phyloP scores from a whole-genome alignment of 306 rosid species.

The Ceratonia siliqua region DNA sequence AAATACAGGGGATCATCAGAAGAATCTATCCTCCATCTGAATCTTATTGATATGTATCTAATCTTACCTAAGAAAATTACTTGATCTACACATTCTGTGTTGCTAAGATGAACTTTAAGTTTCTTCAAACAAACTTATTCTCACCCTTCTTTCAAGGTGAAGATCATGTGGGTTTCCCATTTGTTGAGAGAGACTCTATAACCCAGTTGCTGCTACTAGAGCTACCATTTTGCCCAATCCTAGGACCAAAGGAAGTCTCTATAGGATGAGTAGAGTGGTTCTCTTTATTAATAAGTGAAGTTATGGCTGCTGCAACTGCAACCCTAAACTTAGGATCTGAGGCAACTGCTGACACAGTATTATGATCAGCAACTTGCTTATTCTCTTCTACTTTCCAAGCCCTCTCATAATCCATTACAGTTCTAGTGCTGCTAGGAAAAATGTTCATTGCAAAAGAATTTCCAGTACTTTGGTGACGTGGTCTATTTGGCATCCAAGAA shows the following conservation, averaged over 20 bases:
- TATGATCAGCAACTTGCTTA: slow-evolving; percentile 38
- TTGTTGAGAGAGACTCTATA: slow-evolving; percentile 47
- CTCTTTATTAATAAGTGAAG: slow-evolving; percentile 73
- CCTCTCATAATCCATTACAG: not conserved
- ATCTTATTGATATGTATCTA: slow-evolving; percentile 10
- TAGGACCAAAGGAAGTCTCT: slow-evolving; percentile 38
- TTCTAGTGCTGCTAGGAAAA: slow-evolving; percentile 4
- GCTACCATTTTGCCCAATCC: slow-evolving; percentile 42
- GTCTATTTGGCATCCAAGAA: slow-evolving; percentile 51
- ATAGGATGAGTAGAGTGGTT: slow-evolving; percentile 35
- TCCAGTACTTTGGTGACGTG: not conserved
- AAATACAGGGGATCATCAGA: slow-evolving; percentile 10
- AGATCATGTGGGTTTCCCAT: slow-evolving; percentile 43
- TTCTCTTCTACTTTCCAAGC: slow-evolving; percentile 29
- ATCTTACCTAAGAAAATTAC: not conserved
- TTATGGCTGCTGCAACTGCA: slow-evolving; percentile 86
- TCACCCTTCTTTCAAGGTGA: slow-evolving; percentile 17
- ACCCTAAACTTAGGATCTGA: slow-evolving; percentile 90
- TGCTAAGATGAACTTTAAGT: no score
- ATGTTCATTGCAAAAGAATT: not conserved
- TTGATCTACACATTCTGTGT: not conserved
- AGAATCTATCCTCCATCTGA: not conserved
- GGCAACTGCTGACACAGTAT: slow-evolving; percentile 64
- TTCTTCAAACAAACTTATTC: not conserved
- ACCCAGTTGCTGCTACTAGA: slow-evolving; percentile 47